Conservation (phyloP, 805 yeast species). For the Ogataea degrootiae region DNA sequence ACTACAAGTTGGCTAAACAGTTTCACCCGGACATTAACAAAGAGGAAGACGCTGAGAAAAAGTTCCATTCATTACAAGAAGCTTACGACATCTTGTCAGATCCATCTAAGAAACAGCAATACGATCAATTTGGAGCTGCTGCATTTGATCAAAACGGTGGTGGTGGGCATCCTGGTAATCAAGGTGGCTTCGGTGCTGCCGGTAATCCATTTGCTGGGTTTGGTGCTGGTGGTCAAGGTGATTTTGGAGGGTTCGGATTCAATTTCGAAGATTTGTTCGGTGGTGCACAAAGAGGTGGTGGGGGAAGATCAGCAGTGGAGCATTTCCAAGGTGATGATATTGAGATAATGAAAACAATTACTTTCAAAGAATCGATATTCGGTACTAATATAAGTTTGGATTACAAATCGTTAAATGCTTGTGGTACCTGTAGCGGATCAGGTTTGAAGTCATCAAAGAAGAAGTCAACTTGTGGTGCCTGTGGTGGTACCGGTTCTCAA, state of each 20-base stretch:
- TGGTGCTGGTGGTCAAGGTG: conserved; percentile 23
- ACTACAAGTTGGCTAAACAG: conserved; percentile 87
- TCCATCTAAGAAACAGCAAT: conserved; percentile 79
- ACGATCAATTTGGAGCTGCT: conserved; percentile 85
- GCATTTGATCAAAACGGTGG: conserved; percentile 67
- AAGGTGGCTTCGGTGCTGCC: conserved; percentile 43
- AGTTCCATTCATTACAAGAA: conserved; percentile 89
- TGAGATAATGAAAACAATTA: conserved; percentile 68
- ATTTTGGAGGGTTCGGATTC: conserved; percentile 28
- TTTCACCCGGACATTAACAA: conserved; percentile 97
- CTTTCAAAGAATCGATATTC: conserved; percentile 82
- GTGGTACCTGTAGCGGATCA: conserved; percentile 76
- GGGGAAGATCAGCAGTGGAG: conserved; percentile 46
- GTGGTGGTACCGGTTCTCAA: conserved; percentile 92
- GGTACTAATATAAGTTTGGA: conserved; percentile 66
- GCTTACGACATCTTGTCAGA: conserved; percentile 91
- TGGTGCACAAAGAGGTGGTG: conserved; percentile 31
- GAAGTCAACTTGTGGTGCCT: conserved; percentile 74
- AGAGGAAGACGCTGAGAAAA: conserved; percentile 79
- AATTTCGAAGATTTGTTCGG: conserved; percentile 62
- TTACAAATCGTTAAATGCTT: conserved; percentile 70
- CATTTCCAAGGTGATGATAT: conserved; percentile 88
- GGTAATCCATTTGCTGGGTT: conserved; percentile 45
- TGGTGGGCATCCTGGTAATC: conserved; percentile 36
- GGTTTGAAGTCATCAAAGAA: conserved; percentile 77